Conservation (phyloP, 176 grass and related monocot species). For the Avena sativa region DNA sequence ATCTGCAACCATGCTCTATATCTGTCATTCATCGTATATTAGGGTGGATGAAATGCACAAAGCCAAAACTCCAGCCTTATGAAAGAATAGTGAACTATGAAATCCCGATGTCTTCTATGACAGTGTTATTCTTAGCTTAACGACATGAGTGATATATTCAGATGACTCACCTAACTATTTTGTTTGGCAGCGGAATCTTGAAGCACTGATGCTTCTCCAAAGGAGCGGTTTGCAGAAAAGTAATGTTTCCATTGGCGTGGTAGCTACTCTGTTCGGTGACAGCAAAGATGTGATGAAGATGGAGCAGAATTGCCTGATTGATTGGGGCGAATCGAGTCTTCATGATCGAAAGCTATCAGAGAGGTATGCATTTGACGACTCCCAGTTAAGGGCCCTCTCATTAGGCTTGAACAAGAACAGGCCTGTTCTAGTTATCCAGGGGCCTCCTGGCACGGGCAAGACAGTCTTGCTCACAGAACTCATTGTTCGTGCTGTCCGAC, state of each 20-base stretch:
- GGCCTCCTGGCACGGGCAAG: conserved; percentile 95
- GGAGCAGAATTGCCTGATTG: conserved; percentile 62
- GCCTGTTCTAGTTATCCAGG: conserved; percentile 80
- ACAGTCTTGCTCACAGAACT: conserved; percentile 81
- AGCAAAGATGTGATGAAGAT: conserved; percentile 68
- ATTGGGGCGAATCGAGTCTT: conserved; percentile 54
- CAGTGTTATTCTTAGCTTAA: conserved; percentile 22
- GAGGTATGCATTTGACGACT: conserved; percentile 68
- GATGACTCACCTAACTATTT: conserved; percentile 36
- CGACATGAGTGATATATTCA: not conserved
- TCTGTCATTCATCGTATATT: not conserved
- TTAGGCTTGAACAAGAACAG: conserved; percentile 95
- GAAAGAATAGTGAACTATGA: not conserved
- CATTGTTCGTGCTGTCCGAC: conserved; percentile 71
- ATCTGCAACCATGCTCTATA: conserved; percentile 19
- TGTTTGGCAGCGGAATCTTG: conserved; percentile 84
- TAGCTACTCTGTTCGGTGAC: conserved; percentile 87
- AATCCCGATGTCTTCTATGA: not conserved
- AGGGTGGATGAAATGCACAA: conserved; percentile 20
- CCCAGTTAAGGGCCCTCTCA: conserved; percentile 72
- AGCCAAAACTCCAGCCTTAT: conserved; percentile 9
- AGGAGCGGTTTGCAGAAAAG: conserved; percentile 85
- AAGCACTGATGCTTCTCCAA: conserved; percentile 91
- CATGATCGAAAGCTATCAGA: conserved; percentile 52
- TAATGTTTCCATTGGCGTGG: conserved; percentile 75